Base-by-base conservation (phyloP, 2,329 filamentous ascomycete genomes). In the Macrophomina pseudophaseolina region DNA sequence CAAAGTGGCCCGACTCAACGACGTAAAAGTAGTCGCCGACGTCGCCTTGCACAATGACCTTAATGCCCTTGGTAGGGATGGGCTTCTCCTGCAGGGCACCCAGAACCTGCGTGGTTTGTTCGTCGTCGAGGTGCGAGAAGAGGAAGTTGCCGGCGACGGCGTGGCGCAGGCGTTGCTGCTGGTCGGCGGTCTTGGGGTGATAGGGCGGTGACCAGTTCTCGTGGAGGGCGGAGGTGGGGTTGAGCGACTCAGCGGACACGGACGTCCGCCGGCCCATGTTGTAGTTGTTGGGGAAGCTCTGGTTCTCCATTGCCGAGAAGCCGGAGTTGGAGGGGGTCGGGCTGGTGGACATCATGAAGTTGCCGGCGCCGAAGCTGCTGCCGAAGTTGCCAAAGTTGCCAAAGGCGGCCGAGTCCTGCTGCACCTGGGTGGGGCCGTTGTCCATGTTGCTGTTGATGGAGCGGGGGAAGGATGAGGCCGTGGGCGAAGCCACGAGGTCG, bases 1-100 rank as follows among this genome's bases (percentile, higher is more conserved):
- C 93, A 74, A 98, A 98, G 28, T 85, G 85, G 48, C 95, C 95
- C 70, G 90, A 91, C 78, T 99, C 95, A 18, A 98, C 93, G 32
- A 99, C 90, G 78, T 99, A 99, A 82, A 99, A 99, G 83, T 91
- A 98, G 80, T 99, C 95, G 51, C 95, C 95, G 0, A 94, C 90
- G 74, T 98, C 95, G 65, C 95, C 95, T 82, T 99, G 95, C 59
- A 90, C 91, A 71, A 99, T 98, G 67, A 99, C 93, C 86, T 97
- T 86, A 76, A 89, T 90, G 71, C 89, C 94, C 81, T 95, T 96
- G 69, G 93, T 92, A 1, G 95, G 95, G 73, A 98, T 96, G 6
- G 92, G 91, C 80, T 98, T 98, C 81, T 99, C 95, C 68, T 96
- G 89, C 71, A 99, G 83, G 3, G 95, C 95, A 59, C 93, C 92